Evolutionary conservation across 345 rosid genomes (phyloP), one percentile per base, ranked within the genome.

Genomic region (Carallia pectinifolia): DNA sequence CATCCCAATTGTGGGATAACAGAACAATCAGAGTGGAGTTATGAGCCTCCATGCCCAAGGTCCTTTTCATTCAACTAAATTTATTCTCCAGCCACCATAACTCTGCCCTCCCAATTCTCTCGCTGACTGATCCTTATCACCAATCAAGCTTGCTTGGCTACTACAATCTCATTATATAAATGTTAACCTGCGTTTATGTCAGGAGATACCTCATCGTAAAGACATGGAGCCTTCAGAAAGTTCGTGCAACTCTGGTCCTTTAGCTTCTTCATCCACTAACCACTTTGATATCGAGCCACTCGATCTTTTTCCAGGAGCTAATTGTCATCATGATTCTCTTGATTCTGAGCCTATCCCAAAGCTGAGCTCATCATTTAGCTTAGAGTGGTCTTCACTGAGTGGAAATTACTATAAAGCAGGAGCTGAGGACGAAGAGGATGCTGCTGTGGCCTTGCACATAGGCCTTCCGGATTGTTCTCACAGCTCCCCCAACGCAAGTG

Each of bases 21-120:
- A 81, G 71, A 76, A 66, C 77, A 63, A 69, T 76, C 93, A 90
- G 93, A 54, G 67, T 64, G 58, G 77, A 87, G 83, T 90, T 79
- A 88, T 85, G 78, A 84, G 69, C 74, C 82, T 15, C 77, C 74
- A 75, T 75, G n/a, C 69, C 77, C 77, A 80, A 74, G 78, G 87
- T 84, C 83, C 78, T 89, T 89, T 83, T 86, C 93, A 81, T 77
- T 84, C 92, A 90, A 86, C 96, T 73, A 77, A 84, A 84, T 10
- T 75, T 76, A 80, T 86, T 85, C 90, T 87, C 91, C 86, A 81
- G 90, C 84, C 87, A 83, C 77, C 78, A 81, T 62, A 58, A 33
- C 62, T 58, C 72, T 55, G 71, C 71, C 64, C 68, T 23, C 64
- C 81, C 59, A 80, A 63, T 77, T 73, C 80, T 73, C 80, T 70